phyloP scores from a whole-genome alignment of 2,329 filamentous ascomycete genomes.

The Paracamarosporium sp. region DNA sequence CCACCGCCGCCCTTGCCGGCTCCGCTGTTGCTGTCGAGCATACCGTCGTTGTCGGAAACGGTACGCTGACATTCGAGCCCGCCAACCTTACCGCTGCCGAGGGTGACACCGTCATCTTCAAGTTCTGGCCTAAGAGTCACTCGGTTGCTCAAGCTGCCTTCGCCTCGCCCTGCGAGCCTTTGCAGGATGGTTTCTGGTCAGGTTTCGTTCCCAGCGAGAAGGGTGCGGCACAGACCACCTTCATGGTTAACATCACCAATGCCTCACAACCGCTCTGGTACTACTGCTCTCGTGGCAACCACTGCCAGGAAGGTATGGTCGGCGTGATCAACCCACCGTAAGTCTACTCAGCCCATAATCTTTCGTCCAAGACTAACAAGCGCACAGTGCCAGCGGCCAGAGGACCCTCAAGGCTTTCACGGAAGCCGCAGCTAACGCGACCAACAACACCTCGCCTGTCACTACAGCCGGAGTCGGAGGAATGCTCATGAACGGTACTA shows the following conservation, averaged over 20 bases:
- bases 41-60: constrained; percentile 40
- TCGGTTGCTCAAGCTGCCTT: constrained; percentile 47
- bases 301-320: constrained; percentile 50
- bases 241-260: constrained; percentile 43
- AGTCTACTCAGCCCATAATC: constrained; percentile 14
- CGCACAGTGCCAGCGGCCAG: constrained; percentile 1
- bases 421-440: constrained; percentile 6
- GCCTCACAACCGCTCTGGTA: constrained; percentile 47
- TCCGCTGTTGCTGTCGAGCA: constrained; percentile 40
- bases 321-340: constrained; percentile 49
- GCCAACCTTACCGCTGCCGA: constrained; percentile 40
- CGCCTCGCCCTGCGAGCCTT: constrained; percentile 41
- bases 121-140: constrained; percentile 50
- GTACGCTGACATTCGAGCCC: constrained; percentile 41
- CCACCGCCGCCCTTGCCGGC: constrained; percentile 38
- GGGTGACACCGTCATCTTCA: constrained; percentile 47
- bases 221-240: constrained; percentile 33
- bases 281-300: constrained; percentile 48
- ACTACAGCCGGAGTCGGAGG: constrained; percentile 19
- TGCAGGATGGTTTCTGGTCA: constrained; percentile 45
- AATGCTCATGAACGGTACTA: constrained; percentile 17
- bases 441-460: constrained; percentile 16
- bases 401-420: constrained; percentile 11
- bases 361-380: background rate
- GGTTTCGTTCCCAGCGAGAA: constrained; percentile 43